phyloP scores from a whole-genome alignment of 1,139 yeast genomes.

The Suhomyces choctaworum region DNA sequence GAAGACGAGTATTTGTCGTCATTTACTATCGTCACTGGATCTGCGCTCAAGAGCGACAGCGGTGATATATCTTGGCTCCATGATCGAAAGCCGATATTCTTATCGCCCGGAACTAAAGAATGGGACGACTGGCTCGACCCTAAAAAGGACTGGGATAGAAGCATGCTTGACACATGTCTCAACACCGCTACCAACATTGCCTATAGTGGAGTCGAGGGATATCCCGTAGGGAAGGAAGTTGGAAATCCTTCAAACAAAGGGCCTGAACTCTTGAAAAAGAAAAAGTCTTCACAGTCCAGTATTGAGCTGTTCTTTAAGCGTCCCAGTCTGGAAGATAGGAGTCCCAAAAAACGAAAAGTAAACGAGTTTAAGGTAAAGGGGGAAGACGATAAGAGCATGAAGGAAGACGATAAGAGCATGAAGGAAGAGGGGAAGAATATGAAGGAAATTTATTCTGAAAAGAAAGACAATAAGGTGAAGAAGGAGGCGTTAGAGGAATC shows the following conservation, averaged over 20 bases:
- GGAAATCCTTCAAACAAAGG: slow-evolving; percentile 49
- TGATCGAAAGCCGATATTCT: slow-evolving; percentile 70
- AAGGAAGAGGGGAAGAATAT: neutral
- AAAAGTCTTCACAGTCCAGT: slow-evolving; percentile 22
- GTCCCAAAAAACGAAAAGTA: slow-evolving; percentile 1
- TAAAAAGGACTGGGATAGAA: slow-evolving; percentile 37
- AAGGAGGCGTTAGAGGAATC: neutral
- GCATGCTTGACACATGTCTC: slow-evolving; percentile 37
- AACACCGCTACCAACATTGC: slow-evolving; percentile 40
- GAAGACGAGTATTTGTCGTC: slow-evolving; percentile 41
- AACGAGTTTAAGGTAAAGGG: neutral
- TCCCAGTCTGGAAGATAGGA: slow-evolving; percentile 2
- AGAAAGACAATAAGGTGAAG: neutral
- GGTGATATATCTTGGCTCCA: slow-evolving; percentile 68
- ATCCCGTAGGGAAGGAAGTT: slow-evolving; percentile 60
- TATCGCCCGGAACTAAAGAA: slow-evolving; percentile 54
- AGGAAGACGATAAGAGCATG: neutral
- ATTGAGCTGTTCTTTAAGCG: slow-evolving; percentile 32
- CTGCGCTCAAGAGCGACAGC: slow-evolving; percentile 50
- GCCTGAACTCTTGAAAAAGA: slow-evolving; percentile 17
- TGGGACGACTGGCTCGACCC: slow-evolving; percentile 69
- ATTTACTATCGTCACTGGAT: slow-evolving; percentile 73
- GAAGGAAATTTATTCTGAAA: neutral
- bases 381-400: neutral
- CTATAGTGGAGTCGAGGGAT: slow-evolving; percentile 47